Evolutionary conservation across 495 filamentous ascomycete species (phyloP), one percentile per base, ranked within the genome.

Genomic region (Clavariopsis aquatica): DNA sequence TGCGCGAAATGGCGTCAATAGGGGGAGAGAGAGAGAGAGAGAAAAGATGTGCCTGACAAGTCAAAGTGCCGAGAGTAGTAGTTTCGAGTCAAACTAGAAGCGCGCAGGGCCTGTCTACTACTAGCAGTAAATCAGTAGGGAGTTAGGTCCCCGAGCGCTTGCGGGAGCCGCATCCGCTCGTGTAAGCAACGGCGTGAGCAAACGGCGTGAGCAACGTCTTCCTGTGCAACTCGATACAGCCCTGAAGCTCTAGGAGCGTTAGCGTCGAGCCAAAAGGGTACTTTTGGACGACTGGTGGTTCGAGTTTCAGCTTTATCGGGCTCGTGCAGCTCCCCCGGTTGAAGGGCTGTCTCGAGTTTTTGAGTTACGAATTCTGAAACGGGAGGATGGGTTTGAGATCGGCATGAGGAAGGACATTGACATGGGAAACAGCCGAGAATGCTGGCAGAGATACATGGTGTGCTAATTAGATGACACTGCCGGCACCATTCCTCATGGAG

Each of bases 231-330:
- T 55, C 56, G 60, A 64, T 28, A 60, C 65, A 54, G 24, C 13
- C 45, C 17, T 69, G 65, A 69, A 69, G 65, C 53, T 23, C 36
- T 59, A 29, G 7, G 19, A 56, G 20, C 20, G 0, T 49, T 22
- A 22, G 31, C 17, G 57, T 22, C 23, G 22, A 20, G 20, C 20
- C 31, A 49, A 23, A 23, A 59, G 45, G 20, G 38, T 46, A 31
- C 38, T 62, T 27, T 17, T 61, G 41, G 49, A 56, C 27, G 19
- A n/a, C 31, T 64, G 61, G 36, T 64, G 60, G 61, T 52, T 65
- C 66, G 66, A 69, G 65, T 68, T 68, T 68, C 65, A 68, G n/a
- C 2, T 28, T 27, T 8, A 26, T 3, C 2, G 24, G 58, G 58
- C 58, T 52, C 47, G 60, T 53, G 60, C 60, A 36, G 52, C 29